A percentile compares a stretch with the other conserved stretches of the same genome.
These are phyloP conservation scores for Coniochaeta prunicola DNA, from an alignment of 2,329 filamentous ascomycete genomes.

Conservation along the genomic window DNA sequence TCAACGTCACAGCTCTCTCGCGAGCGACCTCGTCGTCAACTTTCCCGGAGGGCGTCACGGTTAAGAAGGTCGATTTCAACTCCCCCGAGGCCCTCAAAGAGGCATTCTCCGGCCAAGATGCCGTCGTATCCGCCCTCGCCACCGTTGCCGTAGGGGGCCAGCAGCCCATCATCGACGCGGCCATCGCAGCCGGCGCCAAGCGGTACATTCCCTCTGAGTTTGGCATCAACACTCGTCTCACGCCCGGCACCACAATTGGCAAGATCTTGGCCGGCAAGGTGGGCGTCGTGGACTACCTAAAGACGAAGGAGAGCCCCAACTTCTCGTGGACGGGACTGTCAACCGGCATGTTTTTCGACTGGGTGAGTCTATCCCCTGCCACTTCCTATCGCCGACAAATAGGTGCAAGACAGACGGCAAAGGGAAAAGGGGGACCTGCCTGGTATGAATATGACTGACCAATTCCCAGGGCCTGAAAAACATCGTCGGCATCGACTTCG, in stretches of 20 bases:
- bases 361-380: too few species aligned
- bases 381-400: too few species aligned
- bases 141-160: conserved; percentile 34
- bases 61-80: conserved; percentile 39
- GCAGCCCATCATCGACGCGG: conserved; percentile 44
- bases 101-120: conserved; percentile 47
- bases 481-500: conserved; percentile 44
- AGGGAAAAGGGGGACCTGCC: too few species aligned
- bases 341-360: conserved; percentile 55
- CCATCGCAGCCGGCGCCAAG: conserved; percentile 46
- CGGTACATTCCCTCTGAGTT: conserved; percentile 53
- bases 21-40: conserved; percentile 32
- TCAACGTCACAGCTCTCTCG: conserved; percentile 44
- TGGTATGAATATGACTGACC: background rate
- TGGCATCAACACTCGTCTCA: conserved; percentile 22
- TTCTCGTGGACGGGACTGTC: conserved; percentile 56
- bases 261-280: conserved; percentile 20
- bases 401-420: too few species aligned
- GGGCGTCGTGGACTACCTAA: conserved; percentile 42
- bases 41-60: conserved; percentile 27
- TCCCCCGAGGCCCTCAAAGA: conserved; percentile 32
- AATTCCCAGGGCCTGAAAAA: conserved; percentile 32
- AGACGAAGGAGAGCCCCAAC: conserved; percentile 31
- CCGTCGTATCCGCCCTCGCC: conserved; percentile 43
- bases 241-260: conserved; percentile 16